Conservation (phyloP, 1,284 basidiomycete genomes). For the Cyathus olla region DNA sequence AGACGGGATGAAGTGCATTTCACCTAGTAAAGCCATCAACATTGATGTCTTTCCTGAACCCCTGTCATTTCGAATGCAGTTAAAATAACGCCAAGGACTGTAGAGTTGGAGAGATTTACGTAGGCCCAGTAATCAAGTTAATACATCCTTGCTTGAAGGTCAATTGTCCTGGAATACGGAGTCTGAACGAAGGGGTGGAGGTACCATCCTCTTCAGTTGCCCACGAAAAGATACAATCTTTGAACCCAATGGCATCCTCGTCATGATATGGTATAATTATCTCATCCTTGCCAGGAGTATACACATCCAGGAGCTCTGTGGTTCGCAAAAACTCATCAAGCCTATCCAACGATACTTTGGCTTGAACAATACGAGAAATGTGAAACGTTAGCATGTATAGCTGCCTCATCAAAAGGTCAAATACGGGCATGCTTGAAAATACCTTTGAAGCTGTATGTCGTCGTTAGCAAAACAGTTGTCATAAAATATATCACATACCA, state of each 20-base stretch:
- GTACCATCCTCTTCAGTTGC: constrained; percentile 37
- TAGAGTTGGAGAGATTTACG: constrained; percentile 31
- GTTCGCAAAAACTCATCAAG: constrained; percentile 54
- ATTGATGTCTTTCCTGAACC: constrained; percentile 55
- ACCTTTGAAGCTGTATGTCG: too few relatives aligned
- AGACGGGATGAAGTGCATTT: constrained; percentile 69
- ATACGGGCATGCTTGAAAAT: too few relatives aligned
- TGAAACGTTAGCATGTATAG: not conserved
- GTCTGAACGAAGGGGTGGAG: constrained; percentile 32
- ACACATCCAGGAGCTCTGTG: constrained; percentile 60
- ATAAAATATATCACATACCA: too few relatives aligned
- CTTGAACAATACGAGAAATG: constrained; percentile 1
- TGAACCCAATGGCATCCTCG: not conserved
- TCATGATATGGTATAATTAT: not conserved
- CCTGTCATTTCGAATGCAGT: not conserved
- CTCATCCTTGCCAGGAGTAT: too few relatives aligned
- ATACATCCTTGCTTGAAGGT: constrained; percentile 65
- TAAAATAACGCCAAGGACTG: not conserved
- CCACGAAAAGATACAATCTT: constrained; percentile 54
- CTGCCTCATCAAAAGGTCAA: too few relatives aligned
- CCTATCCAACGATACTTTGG: constrained; percentile 57
- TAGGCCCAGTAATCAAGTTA: constrained; percentile 73
- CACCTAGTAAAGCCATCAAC: constrained; percentile 63
- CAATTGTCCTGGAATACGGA: constrained; percentile 60
- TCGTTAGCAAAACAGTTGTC: too few relatives aligned